Conservation (phyloP, 257 asterid species). For the Agastache rugosa region DNA sequence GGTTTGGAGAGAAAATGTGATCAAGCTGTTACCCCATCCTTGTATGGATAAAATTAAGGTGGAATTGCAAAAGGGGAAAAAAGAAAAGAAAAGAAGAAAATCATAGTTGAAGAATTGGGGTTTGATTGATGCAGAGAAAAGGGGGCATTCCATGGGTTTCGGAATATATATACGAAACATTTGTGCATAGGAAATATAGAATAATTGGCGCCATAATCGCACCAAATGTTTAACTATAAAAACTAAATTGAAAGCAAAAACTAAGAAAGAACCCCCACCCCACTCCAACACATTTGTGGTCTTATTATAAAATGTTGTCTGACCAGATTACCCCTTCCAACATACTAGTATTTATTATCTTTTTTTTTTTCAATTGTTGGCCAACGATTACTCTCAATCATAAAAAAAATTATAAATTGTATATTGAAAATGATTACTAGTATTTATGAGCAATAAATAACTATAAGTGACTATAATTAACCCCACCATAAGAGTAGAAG, state of each 20-base stretch:
- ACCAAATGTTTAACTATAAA: slow-evolving; percentile 6
- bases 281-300: no score
- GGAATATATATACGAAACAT: slow-evolving; percentile 40
- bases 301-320: background rate
- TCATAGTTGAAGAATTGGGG: slow-evolving; percentile 30
- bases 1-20: slow-evolving; percentile 11
- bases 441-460: no score
- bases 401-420: no score
- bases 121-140: slow-evolving; percentile 37
- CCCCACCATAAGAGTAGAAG: no score
- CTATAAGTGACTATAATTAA: no score
- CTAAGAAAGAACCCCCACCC: background rate
- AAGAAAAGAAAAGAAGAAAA: background rate
- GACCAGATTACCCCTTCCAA: no score
- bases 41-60: slow-evolving; percentile 35
- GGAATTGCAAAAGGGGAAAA: slow-evolving; percentile 15
- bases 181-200: slow-evolving; percentile 25
- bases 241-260: background rate
- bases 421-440: no score
- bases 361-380: no score
- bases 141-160: slow-evolving; percentile 49
- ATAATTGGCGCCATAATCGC: slow-evolving; percentile 38
- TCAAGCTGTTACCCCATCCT: slow-evolving; percentile 13
- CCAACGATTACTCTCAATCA: no score
- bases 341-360: no score